Evolutionary conservation across 176 grass and related monocot species (phyloP).

Genomic region (Aechmea fasciata): DNA sequence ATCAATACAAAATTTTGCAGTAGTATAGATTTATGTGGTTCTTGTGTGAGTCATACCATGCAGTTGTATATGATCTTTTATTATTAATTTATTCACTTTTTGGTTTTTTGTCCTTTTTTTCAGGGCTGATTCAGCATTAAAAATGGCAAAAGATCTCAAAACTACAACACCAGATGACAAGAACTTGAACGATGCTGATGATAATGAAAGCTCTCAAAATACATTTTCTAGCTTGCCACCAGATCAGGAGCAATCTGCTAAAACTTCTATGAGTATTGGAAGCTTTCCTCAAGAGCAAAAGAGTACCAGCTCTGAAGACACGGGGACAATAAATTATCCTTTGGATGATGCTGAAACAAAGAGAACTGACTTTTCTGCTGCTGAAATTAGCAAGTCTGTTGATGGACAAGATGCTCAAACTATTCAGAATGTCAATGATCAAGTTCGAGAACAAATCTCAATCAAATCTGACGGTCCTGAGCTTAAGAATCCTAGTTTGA

Average conservation of each 20-base stretch:
- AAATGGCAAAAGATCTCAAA: slow-evolving; percentile 87
- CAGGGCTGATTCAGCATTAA: slow-evolving; percentile 89
- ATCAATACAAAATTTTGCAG: no score
- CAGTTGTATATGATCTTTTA: not conserved
- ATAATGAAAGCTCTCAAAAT: slow-evolving; percentile 60
- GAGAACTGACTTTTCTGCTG: slow-evolving; percentile 32
- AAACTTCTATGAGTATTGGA: slow-evolving; percentile 53
- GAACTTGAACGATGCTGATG: slow-evolving; percentile 46
- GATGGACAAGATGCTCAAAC: slow-evolving; percentile 46
- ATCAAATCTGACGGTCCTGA: slow-evolving; percentile 1
- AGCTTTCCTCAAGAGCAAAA: slow-evolving; percentile 83
- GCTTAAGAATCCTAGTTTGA: slow-evolving; percentile 22
- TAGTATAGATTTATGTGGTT: not conserved
- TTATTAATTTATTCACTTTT: slow-evolving; percentile 25
- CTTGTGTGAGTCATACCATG: not conserved
- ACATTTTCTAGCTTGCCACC: slow-evolving; percentile 67
- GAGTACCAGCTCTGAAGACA: slow-evolving; percentile 81
- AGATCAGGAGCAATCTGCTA: slow-evolving; percentile 67
- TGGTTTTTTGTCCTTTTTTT: slow-evolving; percentile 20
- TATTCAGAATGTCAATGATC: slow-evolving; percentile 35
- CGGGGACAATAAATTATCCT: slow-evolving; percentile 28
- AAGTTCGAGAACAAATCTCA: slow-evolving; percentile 20
- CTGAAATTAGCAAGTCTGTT: slow-evolving; percentile 26
- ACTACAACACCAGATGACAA: slow-evolving; percentile 53
- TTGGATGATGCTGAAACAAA: slow-evolving; percentile 50